Evolutionary conservation across 1,284 basidiomycete species (phyloP).

Genomic region (Malassezia psittaci): DNA sequence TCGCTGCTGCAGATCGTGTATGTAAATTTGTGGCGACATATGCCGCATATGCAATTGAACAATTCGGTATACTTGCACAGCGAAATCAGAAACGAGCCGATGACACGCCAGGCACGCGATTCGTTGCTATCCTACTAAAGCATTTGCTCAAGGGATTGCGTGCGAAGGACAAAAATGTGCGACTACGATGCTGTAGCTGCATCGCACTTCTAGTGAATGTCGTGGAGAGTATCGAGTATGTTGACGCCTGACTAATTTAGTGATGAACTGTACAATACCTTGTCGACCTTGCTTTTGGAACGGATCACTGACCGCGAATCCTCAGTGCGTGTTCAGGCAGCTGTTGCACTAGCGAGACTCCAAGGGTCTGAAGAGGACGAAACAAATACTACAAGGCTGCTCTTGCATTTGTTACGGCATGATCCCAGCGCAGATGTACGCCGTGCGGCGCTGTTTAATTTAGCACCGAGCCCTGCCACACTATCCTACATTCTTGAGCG

Average conservation of each 20-base stretch:
- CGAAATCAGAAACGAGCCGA: constrained; percentile 53
- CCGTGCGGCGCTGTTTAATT: constrained; percentile 69
- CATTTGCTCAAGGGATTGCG: constrained; percentile 72
- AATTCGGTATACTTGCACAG: constrained; percentile 25
- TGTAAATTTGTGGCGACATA: constrained; percentile 78
- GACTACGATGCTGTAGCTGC: constrained; percentile 71
- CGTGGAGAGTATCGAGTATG: constrained; percentile 22
- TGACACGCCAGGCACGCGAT: constrained; percentile 63
- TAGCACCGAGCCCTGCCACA: constrained; percentile 57
- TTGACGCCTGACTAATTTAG: constrained; percentile 49
- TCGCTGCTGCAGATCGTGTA: constrained; percentile 64
- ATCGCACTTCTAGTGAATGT: constrained; percentile 48
- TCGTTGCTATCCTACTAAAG: constrained; percentile 60
- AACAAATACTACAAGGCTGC: constrained; percentile 58
- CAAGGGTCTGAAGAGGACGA: constrained; percentile 53
- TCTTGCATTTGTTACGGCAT: constrained; percentile 63
- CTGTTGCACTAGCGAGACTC: constrained; percentile 73
- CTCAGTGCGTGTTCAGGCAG: constrained; percentile 70
- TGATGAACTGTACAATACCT: constrained; percentile 65
- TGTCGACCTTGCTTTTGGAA: constrained; percentile 64
- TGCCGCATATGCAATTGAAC: constrained; percentile 54
- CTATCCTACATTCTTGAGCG: constrained; percentile 65
- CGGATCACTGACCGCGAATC: constrained; percentile 77
- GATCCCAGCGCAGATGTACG: constrained; percentile 67
- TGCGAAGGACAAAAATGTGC: constrained; percentile 79